These are phyloP conservation scores for Saccharata proteae DNA, from an alignment of 2,329 filamentous ascomycete species.

Conservation along the genomic window DNA sequence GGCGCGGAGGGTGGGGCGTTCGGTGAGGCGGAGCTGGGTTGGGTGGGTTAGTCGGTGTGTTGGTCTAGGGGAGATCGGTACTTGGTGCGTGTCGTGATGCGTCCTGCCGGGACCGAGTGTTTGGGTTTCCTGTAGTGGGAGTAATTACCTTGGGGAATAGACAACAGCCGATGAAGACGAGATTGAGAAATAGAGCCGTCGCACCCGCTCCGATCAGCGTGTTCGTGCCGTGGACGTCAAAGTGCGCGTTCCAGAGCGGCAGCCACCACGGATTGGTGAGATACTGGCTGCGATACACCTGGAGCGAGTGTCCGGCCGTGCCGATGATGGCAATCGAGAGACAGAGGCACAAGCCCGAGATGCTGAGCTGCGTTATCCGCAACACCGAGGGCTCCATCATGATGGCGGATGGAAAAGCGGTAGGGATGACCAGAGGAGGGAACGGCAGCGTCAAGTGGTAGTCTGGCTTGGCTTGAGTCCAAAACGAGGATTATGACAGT, in stretches of 20 bases:
- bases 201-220: constrained; percentile 27
- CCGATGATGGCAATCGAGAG: constrained; percentile 26
- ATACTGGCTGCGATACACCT: constrained; percentile 31
- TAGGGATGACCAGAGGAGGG: too few species aligned
- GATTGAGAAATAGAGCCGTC: constrained; percentile 27
- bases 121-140: neutral
- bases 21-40: constrained; percentile 22
- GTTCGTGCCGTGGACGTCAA: constrained; percentile 32
- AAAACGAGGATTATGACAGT: too few species aligned
- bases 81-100: neutral
- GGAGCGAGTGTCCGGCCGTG: constrained; percentile 30
- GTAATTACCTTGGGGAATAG: constrained; percentile 22
- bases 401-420: constrained; percentile 13
- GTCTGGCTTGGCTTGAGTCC: too few species aligned
- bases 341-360: constrained; percentile 26
- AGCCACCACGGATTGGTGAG: constrained; percentile 35
- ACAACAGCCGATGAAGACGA: constrained; percentile 20
- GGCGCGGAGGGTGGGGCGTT: constrained; percentile 26
- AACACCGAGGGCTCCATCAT: constrained; percentile 26
- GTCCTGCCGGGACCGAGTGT: neutral
- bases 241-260: constrained; percentile 36
- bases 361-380: constrained; percentile 20
- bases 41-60: constrained; percentile 1
- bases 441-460: too few species aligned
- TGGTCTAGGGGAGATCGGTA: neutral